Percentiles rank a stretch among this genome's conserved stretches.
Evolutionary conservation across 371 early-diverging fungal genomes (phyloP).

Genomic region (Phascolomyces articulosus): DNA sequence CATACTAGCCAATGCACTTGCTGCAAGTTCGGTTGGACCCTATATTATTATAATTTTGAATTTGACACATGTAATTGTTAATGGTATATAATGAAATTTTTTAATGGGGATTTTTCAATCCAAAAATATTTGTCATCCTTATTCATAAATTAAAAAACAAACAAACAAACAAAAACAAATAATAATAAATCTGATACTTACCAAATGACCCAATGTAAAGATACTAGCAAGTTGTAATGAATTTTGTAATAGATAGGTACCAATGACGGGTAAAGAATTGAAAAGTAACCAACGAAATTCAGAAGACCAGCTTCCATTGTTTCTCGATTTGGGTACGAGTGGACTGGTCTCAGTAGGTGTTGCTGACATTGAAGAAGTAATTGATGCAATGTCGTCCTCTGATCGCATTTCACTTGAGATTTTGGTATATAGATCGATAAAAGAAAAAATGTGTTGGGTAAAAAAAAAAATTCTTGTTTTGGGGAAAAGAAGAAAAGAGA

Average conservation of each 20-base stretch:
- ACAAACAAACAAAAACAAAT: no score
- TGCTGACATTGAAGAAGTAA: conserved; percentile 14
- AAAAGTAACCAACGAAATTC: conserved; percentile 49
- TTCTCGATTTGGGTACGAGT: conserved; percentile 11
- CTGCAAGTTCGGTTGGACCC: conserved; percentile 77
- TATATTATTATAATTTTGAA: conserved; percentile 23
- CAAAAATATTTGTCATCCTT: no score
- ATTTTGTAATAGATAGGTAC: conserved; percentile 68
- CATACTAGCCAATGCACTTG: conserved; percentile 78
- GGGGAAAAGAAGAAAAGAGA: not conserved
- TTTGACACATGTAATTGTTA: conserved; percentile 4
- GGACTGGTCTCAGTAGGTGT: conserved; percentile 18
- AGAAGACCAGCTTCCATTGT: conserved; percentile 9
- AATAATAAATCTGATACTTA: conserved; percentile 26
- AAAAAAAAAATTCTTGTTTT: not conserved
- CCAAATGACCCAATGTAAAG: conserved; percentile 69
- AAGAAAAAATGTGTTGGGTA: not conserved
- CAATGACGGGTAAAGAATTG: conserved; percentile 61
- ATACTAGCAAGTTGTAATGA: conserved; percentile 66
- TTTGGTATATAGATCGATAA: not conserved
- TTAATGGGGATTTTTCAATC: no score
- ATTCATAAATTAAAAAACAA: no score
- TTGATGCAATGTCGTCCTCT: conserved; percentile 9
- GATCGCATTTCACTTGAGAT: conserved; percentile 13
- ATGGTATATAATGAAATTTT: no score